phyloP scores from a whole-genome alignment of 2,329 filamentous ascomycete genomes.

The Didymella exigua region DNA sequence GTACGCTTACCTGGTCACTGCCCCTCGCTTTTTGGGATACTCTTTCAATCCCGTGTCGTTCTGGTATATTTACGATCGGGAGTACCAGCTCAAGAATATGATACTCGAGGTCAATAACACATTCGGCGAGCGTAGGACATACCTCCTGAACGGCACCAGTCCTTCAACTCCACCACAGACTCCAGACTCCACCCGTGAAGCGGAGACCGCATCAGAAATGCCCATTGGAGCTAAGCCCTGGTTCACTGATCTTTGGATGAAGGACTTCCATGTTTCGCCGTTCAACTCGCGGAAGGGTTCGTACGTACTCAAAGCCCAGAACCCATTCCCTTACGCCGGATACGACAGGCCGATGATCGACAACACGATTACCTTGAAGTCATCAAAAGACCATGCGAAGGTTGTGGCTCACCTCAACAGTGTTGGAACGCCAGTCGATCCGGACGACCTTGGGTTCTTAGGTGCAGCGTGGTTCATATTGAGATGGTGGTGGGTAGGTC shows the following conservation, averaged over 20 bases:
- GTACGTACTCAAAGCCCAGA: conserved; percentile 54
- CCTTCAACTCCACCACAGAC: conserved; percentile 37
- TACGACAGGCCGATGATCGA: conserved; percentile 54
- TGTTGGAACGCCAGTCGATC: conserved; percentile 57
- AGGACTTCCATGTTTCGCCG: conserved; percentile 78
- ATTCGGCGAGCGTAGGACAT: conserved; percentile 73
- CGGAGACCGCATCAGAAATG: conserved; percentile 8
- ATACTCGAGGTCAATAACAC: conserved; percentile 79
- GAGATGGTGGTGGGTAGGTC: conserved; percentile 70
- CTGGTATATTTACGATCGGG: conserved; percentile 73
- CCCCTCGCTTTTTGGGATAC: conserved; percentile 70
- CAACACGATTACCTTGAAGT: conserved; percentile 65
- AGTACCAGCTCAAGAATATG: conserved; percentile 65
- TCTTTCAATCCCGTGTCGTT: conserved; percentile 79
- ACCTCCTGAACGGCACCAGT: conserved; percentile 58
- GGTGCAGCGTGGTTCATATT: conserved; percentile 57
- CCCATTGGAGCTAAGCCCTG: conserved; percentile 22
- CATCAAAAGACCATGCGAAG: conserved; percentile 65
- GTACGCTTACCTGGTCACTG: conserved; percentile 73
- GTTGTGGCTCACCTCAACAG: conserved; percentile 66
- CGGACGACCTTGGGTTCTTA: conserved; percentile 51
- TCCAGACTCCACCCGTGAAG: conserved; percentile 15
- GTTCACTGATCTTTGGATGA: conserved; percentile 63
- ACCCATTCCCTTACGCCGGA: conserved; percentile 49
- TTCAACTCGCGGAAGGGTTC: conserved; percentile 66